A percentile compares a stretch with the other conserved stretches of the same genome.
Conservation (phyloP, 257 asterid genomes). For the Solanum etuberosum region DNA sequence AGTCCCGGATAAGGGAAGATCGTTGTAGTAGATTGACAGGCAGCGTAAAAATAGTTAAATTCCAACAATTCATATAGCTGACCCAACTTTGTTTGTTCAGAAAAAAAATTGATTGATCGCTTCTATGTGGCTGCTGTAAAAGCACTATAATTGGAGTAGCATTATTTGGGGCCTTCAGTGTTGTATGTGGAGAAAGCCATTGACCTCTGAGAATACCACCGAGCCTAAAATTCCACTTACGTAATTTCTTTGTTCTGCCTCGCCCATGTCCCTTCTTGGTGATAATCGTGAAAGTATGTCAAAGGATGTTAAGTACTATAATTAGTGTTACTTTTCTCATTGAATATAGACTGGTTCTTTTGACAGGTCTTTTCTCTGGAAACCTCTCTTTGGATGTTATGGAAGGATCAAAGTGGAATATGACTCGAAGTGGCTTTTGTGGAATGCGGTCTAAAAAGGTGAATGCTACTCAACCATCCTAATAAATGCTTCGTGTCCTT, state of each 20-base stretch:
- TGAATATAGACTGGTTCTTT: not conserved
- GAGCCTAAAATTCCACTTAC: not conserved
- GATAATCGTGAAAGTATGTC: not conserved
- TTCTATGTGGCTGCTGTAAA: not conserved
- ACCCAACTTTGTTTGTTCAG: not conserved
- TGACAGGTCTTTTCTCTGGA: constrained; percentile 78
- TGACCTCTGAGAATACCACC: not conserved
- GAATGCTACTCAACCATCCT: constrained; percentile 1
- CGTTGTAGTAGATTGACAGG: not conserved
- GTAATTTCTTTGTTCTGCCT: not conserved
- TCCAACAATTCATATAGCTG: not conserved
- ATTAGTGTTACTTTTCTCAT: not conserved
- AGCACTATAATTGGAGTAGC: not conserved
- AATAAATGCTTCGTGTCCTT: not conserved
- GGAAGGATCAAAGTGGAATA: constrained; percentile 74
- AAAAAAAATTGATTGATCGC: not conserved
- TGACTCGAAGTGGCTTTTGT: constrained; percentile 87
- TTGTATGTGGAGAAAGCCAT: not conserved
- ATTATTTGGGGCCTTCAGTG: not conserved
- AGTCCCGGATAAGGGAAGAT: not conserved
- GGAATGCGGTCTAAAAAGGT: constrained; percentile 97
- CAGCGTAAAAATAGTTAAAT: not conserved
- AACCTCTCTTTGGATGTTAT: constrained; percentile 72
- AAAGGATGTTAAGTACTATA: not conserved
- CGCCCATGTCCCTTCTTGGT: not conserved